Conservation (phyloP, 805 yeast species). For the Candida ovalis region DNA sequence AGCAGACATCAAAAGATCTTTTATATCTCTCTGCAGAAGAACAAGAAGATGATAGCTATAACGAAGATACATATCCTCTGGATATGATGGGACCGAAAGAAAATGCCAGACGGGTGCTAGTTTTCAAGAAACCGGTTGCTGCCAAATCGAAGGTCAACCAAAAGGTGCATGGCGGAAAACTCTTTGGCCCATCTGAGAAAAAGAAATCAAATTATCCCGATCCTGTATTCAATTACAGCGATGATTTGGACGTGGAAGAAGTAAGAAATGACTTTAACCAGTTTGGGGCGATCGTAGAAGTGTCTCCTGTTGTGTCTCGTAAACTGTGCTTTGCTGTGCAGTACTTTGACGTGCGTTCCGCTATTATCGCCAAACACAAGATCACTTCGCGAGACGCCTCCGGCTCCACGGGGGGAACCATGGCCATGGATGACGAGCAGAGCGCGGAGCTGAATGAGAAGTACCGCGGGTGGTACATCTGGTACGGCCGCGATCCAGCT, state of each 20-base stretch:
- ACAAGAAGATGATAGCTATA: conserved; percentile 7
- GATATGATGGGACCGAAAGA: conserved; percentile 37
- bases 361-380: conserved; percentile 53
- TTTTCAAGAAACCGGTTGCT: conserved; percentile 38
- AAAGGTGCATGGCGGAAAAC: conserved; percentile 1
- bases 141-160: conserved; percentile 20
- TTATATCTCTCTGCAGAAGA: neutral
- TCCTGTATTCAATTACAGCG: conserved; percentile 38
- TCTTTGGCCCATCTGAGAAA: conserved; percentile 9
- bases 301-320: conserved; percentile 63
- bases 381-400: too few relatives aligned
- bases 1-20: neutral
- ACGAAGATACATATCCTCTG: conserved; percentile 3
- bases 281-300: conserved; percentile 59
- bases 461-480: conserved; percentile 57
- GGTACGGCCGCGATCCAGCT: conserved; percentile 66
- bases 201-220: conserved; percentile 36
- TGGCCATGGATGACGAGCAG: conserved; percentile 1
- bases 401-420: too few relatives aligned
- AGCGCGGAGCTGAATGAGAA: conserved; percentile 32
- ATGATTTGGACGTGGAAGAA: conserved; percentile 42
- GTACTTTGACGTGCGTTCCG: conserved; percentile 54
- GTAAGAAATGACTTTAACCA: conserved; percentile 46
- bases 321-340: conserved; percentile 59
- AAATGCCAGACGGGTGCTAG: conserved; percentile 51